Conservation (phyloP, 2,329 filamentous ascomycete species). For the Furcasterigmium furcatum region DNA sequence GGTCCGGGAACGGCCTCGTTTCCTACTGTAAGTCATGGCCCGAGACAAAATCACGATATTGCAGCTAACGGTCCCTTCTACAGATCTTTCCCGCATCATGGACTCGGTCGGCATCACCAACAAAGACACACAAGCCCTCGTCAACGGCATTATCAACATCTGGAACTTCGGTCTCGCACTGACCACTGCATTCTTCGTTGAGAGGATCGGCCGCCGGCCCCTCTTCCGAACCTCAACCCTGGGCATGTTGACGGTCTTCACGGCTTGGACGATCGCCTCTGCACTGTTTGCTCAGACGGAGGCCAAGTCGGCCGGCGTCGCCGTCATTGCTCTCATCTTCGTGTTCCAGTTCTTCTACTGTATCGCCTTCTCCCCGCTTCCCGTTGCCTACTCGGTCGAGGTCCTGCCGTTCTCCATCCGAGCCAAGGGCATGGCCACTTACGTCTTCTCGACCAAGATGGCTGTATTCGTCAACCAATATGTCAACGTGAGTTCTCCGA, state of each 20-base stretch:
- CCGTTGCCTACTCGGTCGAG: conserved; percentile 47
- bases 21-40: conserved; percentile 18
- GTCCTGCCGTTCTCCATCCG: conserved; percentile 50
- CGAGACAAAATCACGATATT: too few species aligned
- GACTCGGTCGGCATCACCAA: conserved; percentile 16
- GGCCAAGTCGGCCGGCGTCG: conserved; percentile 21
- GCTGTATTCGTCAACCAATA: conserved; percentile 26
- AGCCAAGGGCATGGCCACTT: conserved; percentile 42
- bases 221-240: conserved; percentile 17
- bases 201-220: conserved; percentile 20
- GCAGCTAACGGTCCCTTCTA: background rate
- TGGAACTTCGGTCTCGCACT: conserved; percentile 22
- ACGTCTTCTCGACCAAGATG: conserved; percentile 21
- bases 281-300: conserved; percentile 24
- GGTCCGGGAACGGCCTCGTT: conserved; percentile 29
- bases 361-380: conserved; percentile 51
- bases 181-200: conserved; percentile 21
- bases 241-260: conserved; percentile 27
- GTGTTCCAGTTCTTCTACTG: conserved; percentile 44
- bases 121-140: conserved; percentile 20
- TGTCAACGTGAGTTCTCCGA: conserved; percentile 29
- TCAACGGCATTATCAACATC: conserved; percentile 23
- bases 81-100: conserved; percentile 13
- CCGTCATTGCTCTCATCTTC: conserved; percentile 31
- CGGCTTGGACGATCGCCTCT: conserved; percentile 28